Evolutionary conservation across 164 flowering plant genomes (phyloP), one percentile per base, ranked within the genome.

Genomic region (Kalanchoe fedtschenkoi): DNA sequence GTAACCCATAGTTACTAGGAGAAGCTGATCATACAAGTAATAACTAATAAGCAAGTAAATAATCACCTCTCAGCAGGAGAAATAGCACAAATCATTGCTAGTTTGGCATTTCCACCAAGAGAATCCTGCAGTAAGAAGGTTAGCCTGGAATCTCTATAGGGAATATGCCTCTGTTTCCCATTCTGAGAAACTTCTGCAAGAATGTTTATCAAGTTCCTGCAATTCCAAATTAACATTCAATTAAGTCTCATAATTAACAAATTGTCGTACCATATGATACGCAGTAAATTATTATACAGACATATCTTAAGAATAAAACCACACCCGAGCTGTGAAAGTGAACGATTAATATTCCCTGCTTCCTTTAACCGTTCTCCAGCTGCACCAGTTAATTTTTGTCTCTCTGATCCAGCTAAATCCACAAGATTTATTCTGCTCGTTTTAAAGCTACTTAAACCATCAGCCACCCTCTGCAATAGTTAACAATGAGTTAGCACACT

Each of bases 331-430:
- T 91, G 97, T 63, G 99, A 95, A 37, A 95, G 86, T 4, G 99
- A 95, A 33, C 96, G 80, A 60, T 95, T 95, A 17, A 95, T 95
- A 61, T 91, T 95, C 60, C 97, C 99, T 19, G 99, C 97, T 77
- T 91, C 99, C 74, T 89, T 91, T 71, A 95, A 75, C 28, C 97
- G 87, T 38, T 89, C 97, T 65, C 99, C 99, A 54, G 96, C 96
- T 58, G 97, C 97, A 62, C 93, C 96, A 32, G 99, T 95, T 58
- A 81, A 68, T 70, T 95, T 95, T 46, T 95, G 99, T 68, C 99
- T 76, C 74, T 95, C 99, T 24, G 99, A 95, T 58, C 99, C 99
- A 73, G 99, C 99, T 64, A 95, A 87, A 80, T 95, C 99, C 74
- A 95, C 99, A 41, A 95, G 89, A 76, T 95, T 95, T 63, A 95